Evolutionary conservation across 129 eudicot species (phyloP).

Genomic region (Dittrichia graveolens): DNA sequence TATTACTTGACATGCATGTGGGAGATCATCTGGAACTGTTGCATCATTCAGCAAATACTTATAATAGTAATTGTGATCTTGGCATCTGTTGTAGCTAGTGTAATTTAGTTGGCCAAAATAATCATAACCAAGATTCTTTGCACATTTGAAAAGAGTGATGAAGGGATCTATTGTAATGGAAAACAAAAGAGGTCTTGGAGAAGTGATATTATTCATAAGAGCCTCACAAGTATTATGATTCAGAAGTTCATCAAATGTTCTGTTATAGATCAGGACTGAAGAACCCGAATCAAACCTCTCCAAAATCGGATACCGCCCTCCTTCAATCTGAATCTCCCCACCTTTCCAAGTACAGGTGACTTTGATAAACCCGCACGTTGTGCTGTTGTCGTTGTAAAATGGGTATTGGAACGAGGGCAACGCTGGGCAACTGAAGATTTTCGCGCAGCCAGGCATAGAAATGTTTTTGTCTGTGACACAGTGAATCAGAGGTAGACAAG

Average conservation of each 20-base stretch:
- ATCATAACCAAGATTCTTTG: neutral
- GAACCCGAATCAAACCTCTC: neutral
- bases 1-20: slow-evolving; percentile 16
- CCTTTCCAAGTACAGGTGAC: neutral
- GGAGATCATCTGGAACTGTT: slow-evolving; percentile 15
- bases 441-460: slow-evolving; percentile 24
- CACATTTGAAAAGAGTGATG: slow-evolving; percentile 39
- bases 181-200: slow-evolving; percentile 20
- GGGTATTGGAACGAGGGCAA: slow-evolving; percentile 3
- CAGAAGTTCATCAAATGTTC: neutral
- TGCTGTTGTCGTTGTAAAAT: neutral
- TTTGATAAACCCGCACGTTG: slow-evolving; percentile 6
- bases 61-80: slow-evolving; percentile 23
- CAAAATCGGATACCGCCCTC: neutral
- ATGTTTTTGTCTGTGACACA: neutral
- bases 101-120: neutral
- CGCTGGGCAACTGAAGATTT: neutral
- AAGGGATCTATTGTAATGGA: neutral
- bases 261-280: neutral
- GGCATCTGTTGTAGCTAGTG: neutral
- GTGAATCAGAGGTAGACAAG: slow-evolving; percentile 15
- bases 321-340: neutral
- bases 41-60: neutral
- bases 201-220: slow-evolving; percentile 12
- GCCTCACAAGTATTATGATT: neutral